These are phyloP conservation scores for Xylariomycetidae sp. DNA, from an alignment of 2,329 filamentous ascomycete genomes.

Conservation along the genomic window DNA sequence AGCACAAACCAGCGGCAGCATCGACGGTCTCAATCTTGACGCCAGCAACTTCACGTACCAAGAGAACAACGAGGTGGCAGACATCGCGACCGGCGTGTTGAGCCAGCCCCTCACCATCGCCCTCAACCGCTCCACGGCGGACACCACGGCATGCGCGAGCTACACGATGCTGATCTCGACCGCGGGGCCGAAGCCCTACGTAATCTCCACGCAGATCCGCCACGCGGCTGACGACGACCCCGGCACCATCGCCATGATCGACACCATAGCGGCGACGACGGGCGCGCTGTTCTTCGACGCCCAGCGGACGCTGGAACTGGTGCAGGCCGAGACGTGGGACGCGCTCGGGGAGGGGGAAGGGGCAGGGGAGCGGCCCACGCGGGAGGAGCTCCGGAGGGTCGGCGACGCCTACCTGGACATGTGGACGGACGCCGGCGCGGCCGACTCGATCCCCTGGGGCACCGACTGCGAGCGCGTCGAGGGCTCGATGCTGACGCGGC, in stretches of 20 bases:
- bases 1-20: conserved; percentile 19
- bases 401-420: conserved; percentile 34
- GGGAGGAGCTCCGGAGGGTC: conserved; percentile 28
- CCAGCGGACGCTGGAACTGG: conserved; percentile 25
- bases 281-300: conserved; percentile 34
- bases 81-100: conserved; percentile 19
- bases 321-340: conserved; percentile 29
- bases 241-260: conserved; percentile 23
- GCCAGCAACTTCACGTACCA: conserved; percentile 23
- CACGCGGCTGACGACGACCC: conserved; percentile 22
- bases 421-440: conserved; percentile 31
- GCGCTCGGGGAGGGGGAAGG: conserved; percentile 18
- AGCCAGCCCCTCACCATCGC: conserved; percentile 21
- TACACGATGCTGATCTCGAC: conserved; percentile 32
- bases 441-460: conserved; percentile 30
- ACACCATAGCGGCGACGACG: conserved; percentile 31
- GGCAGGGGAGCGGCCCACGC: conserved; percentile 17
- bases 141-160: conserved; percentile 25
- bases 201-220: conserved; percentile 31
- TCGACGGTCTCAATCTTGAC: conserved; percentile 16
- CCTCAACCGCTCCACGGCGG: conserved; percentile 22
- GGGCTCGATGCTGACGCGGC: conserved; percentile 26
- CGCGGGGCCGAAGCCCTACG: conserved; percentile 26
- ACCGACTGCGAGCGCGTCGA: conserved; percentile 32
- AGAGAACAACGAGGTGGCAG: conserved; percentile 21